phyloP scores from a whole-genome alignment of 2,329 filamentous ascomycete species.

The Fusarium sacchari region DNA sequence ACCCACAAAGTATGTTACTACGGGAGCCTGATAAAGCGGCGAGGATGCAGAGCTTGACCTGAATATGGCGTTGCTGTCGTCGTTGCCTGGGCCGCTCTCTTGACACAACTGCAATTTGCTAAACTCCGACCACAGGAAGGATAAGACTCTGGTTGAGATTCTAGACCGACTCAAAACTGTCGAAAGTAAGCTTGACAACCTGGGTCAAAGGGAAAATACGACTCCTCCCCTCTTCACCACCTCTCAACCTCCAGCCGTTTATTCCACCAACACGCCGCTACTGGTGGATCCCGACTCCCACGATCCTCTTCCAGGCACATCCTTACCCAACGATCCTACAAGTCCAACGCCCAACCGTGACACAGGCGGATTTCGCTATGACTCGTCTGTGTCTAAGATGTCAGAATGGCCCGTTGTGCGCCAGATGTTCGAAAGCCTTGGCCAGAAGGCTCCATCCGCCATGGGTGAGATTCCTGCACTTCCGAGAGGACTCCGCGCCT shows the following conservation, averaged over 20 bases:
- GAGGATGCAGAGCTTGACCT: slow-evolving; percentile 12
- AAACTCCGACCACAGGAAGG: slow-evolving; percentile 58
- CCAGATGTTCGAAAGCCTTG: slow-evolving; percentile 40
- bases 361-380: slow-evolving; percentile 43
- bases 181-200: slow-evolving; percentile 64
- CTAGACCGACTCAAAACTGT: slow-evolving; percentile 64
- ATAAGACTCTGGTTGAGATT: slow-evolving; percentile 70
- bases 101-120: slow-evolving; percentile 8
- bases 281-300: slow-evolving; percentile 38
- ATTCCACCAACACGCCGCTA: slow-evolving; percentile 34
- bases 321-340: slow-evolving; percentile 26
- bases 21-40: slow-evolving; percentile 5
- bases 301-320: slow-evolving; percentile 32
- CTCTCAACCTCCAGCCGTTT: slow-evolving; percentile 35
- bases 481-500: slow-evolving; percentile 38
- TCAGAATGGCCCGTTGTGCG: slow-evolving; percentile 43
- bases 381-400: slow-evolving; percentile 40
- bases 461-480: slow-evolving; percentile 31
- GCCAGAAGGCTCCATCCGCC: slow-evolving; percentile 36
- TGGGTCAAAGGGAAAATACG: slow-evolving; percentile 43
- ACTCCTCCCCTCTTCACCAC: slow-evolving; percentile 29
- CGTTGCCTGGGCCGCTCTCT: slow-evolving; percentile 8
- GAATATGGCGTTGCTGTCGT: slow-evolving; percentile 5
- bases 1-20: slow-evolving; percentile 67
- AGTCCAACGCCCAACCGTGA: slow-evolving; percentile 30